phyloP scores from a whole-genome alignment of 2,329 filamentous ascomycete genomes.

The Ophiostoma australiae region DNA sequence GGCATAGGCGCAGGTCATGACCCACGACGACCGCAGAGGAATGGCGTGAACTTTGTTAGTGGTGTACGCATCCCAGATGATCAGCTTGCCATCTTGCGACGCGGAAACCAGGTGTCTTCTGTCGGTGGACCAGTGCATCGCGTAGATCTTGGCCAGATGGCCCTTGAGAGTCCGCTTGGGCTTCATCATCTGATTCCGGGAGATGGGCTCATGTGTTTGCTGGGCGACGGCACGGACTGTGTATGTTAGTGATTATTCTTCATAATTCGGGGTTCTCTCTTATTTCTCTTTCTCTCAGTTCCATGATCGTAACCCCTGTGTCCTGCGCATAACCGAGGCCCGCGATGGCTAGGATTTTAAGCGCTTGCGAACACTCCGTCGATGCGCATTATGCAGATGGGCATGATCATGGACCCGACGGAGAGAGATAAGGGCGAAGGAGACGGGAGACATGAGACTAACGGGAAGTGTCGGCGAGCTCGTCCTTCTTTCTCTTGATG shows the following conservation, averaged over 20 bases:
- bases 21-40: conserved; percentile 94
- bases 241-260: conserved; percentile 22
- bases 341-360: neutral
- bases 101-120: conserved; percentile 94
- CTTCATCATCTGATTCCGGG: conserved; percentile 91
- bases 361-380: neutral
- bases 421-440: neutral
- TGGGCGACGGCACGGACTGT: conserved; percentile 86
- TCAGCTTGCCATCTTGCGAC: conserved; percentile 97
- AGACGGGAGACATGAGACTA: conserved; percentile 44
- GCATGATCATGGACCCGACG: neutral
- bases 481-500: conserved; percentile 99
- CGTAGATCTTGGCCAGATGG: conserved; percentile 98
- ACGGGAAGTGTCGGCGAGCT: conserved; percentile 96
- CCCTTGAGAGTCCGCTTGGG: conserved; percentile 95
- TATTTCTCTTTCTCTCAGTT: neutral
- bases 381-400: neutral
- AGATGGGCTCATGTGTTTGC: conserved; percentile 86
- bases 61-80: conserved; percentile 99
- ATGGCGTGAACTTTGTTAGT: conserved; percentile 99
- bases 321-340: neutral
- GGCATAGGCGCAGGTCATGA: conserved; percentile 99
- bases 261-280: neutral
- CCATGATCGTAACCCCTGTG: neutral
- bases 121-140: conserved; percentile 99